Conservation (phyloP, 2,329 filamentous ascomycete species). For the Botrytis fabae region DNA sequence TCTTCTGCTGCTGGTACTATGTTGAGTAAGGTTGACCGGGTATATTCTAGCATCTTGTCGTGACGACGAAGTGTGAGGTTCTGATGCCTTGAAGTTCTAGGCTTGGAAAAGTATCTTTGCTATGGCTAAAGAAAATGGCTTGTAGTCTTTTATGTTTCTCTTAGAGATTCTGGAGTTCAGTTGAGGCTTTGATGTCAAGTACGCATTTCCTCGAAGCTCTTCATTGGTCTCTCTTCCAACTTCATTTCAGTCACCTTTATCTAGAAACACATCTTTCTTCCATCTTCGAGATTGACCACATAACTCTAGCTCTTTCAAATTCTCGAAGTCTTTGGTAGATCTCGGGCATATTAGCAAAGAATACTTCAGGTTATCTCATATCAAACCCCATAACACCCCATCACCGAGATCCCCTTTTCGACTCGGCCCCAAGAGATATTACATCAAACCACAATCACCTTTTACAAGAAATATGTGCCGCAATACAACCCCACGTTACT, state of each 20-base stretch:
- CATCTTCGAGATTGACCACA: not conserved
- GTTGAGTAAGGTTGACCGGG: not conserved
- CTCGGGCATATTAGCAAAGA: not conserved
- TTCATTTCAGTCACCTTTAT: fast-evolving
- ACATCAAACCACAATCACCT: not conserved
- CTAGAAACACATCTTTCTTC: not conserved
- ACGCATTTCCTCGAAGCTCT: not conserved
- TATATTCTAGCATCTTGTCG: not conserved
- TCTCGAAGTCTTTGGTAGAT: fast-evolving
- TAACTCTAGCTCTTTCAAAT: not conserved
- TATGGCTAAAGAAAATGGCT: not conserved
- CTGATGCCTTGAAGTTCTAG: not conserved
- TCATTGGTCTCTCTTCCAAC: not conserved
- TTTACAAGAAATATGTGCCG: not conserved
- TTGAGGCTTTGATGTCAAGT: not conserved
- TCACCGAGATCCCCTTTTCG: not conserved
- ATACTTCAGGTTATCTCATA: not conserved
- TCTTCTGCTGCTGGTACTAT: not conserved
- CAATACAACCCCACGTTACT: not conserved
- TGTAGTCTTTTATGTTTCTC: not conserved
- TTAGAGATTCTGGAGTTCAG: not conserved
- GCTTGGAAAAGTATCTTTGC: not conserved
- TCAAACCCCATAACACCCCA: not conserved
- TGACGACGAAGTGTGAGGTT: not conserved
- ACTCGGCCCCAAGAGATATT: too few species aligned